phyloP scores from a whole-genome alignment of 2,329 filamentous ascomycete genomes.

The Apiospora marii region DNA sequence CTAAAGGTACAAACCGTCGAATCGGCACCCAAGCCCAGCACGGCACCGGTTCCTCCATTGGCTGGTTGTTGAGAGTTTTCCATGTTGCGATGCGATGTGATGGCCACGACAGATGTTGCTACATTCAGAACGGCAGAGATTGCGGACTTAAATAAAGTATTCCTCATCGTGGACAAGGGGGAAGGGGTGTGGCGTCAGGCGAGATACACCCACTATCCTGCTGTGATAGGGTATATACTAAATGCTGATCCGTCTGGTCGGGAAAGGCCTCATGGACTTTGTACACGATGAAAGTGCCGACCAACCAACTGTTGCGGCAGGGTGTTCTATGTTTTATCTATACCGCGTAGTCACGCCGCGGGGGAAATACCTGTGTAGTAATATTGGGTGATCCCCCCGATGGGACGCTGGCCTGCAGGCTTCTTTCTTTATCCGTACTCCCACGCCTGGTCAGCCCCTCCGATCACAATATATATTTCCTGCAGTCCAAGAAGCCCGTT shows the following conservation, averaged over 20 bases:
- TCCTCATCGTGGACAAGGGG: not conserved
- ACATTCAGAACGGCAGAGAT: not conserved
- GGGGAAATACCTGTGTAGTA: no score
- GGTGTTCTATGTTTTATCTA: constrained; percentile 2
- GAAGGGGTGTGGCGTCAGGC: not conserved
- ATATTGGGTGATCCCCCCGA: not conserved
- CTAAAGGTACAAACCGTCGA: not conserved
- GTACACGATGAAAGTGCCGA: not conserved
- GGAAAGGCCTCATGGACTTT: not conserved
- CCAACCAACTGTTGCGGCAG: not conserved
- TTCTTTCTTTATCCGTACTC: not conserved
- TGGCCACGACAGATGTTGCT: not conserved
- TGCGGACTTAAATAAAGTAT: not conserved
- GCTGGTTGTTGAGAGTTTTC: not conserved
- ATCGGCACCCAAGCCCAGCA: not conserved
- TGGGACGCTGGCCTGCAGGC: not conserved
- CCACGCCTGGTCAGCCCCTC: not conserved
- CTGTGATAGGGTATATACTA: not conserved
- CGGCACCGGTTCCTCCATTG: not conserved
- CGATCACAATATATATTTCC: not conserved
- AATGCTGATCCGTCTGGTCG: not conserved
- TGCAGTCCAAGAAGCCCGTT: not conserved
- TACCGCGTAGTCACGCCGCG: not conserved
- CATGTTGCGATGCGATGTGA: not conserved
- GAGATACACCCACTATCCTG: not conserved